phyloP scores from a whole-genome alignment of 1,284 basidiomycete genomes.

The Moesziomyces sp. region DNA sequence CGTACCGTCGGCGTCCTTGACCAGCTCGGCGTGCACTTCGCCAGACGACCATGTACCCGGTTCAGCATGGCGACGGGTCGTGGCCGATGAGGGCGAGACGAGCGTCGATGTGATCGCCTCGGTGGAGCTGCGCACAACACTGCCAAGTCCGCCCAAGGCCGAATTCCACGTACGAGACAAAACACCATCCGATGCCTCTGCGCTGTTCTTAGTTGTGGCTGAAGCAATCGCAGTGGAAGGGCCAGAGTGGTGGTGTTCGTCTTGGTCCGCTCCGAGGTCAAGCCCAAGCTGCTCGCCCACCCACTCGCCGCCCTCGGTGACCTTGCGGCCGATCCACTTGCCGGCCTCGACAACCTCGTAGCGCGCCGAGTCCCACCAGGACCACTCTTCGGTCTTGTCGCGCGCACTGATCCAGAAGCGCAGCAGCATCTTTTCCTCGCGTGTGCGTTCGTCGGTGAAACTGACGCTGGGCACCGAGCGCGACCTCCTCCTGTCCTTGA shows the following conservation, averaged over 20 bases:
- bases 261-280: constrained; percentile 4
- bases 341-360: constrained; percentile 41
- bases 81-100: constrained; percentile 15
- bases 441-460: constrained; percentile 40
- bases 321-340: constrained; percentile 47
- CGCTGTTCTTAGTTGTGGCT: not conserved
- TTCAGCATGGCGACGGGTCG: constrained; percentile 18
- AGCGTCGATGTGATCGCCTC: constrained; percentile 32
- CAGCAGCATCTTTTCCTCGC: constrained; percentile 55
- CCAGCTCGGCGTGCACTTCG: constrained; percentile 59
- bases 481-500: constrained; percentile 41
- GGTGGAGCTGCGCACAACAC: constrained; percentile 32
- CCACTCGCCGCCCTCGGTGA: constrained; percentile 49
- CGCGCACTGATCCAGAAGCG: constrained; percentile 57
- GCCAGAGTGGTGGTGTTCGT: not conserved
- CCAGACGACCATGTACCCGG: constrained; percentile 59
- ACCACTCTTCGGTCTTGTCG: constrained; percentile 55
- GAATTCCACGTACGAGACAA: constrained; percentile 34
- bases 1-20: constrained; percentile 57
- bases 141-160: constrained; percentile 27
- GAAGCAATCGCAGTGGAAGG: not conserved
- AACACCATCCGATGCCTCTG: constrained; percentile 13
- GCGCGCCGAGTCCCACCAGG: constrained; percentile 46
- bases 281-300: constrained; percentile 41
- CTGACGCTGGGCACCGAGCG: constrained; percentile 46